A percentile compares a stretch with the other conserved stretches of the same genome.
These are phyloP conservation scores for Paramecium primaurelia DNA, from an alignment of 73 alveolate genomes.

Conservation along the genomic window DNA sequence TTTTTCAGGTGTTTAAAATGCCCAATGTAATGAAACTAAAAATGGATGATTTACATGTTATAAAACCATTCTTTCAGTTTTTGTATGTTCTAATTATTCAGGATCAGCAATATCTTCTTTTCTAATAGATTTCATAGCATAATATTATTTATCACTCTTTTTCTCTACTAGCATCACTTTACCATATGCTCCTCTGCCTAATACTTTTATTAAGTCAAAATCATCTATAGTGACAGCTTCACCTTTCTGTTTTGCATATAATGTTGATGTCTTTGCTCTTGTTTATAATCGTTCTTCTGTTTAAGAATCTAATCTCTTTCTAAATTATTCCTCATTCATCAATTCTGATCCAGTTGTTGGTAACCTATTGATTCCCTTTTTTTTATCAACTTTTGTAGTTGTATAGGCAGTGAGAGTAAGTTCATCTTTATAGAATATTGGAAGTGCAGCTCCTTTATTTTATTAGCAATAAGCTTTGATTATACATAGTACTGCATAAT, in stretches of 20 bases:
- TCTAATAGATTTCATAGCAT: slow-evolving; percentile 80
- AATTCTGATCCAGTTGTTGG: slow-evolving; percentile 73
- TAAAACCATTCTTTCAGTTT: slow-evolving; percentile 86
- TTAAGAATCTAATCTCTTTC: slow-evolving; percentile 33
- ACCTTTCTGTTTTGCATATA: slow-evolving; percentile 46
- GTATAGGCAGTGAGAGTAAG: slow-evolving; percentile 71
- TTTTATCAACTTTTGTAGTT: slow-evolving; percentile 81
- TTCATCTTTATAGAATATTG: slow-evolving; percentile 60
- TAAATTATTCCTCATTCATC: slow-evolving; percentile 68
- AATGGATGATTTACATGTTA: slow-evolving; percentile 87
- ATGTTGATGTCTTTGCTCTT: slow-evolving; percentile 57
- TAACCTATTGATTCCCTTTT: slow-evolving; percentile 72
- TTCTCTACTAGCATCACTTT: slow-evolving; percentile 79
- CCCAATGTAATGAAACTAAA: slow-evolving; percentile 75
- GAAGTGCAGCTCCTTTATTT: slow-evolving; percentile 29
- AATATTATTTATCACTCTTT: slow-evolving; percentile 61
- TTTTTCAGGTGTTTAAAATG: slow-evolving; percentile 78
- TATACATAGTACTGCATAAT: slow-evolving; percentile 26
- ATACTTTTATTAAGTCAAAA: slow-evolving; percentile 72
- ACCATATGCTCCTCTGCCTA: slow-evolving; percentile 84
- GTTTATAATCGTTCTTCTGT: slow-evolving; percentile 48
- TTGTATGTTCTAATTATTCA: slow-evolving; percentile 88
- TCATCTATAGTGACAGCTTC: slow-evolving; percentile 68
- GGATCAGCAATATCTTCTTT: slow-evolving; percentile 86
- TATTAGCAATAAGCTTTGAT: slow-evolving; percentile 43